Percentiles rank a stretch among this genome's conserved stretches.
Conservation (phyloP, 2,329 filamentous ascomycete species). For the Microcyclosporella mali region DNA sequence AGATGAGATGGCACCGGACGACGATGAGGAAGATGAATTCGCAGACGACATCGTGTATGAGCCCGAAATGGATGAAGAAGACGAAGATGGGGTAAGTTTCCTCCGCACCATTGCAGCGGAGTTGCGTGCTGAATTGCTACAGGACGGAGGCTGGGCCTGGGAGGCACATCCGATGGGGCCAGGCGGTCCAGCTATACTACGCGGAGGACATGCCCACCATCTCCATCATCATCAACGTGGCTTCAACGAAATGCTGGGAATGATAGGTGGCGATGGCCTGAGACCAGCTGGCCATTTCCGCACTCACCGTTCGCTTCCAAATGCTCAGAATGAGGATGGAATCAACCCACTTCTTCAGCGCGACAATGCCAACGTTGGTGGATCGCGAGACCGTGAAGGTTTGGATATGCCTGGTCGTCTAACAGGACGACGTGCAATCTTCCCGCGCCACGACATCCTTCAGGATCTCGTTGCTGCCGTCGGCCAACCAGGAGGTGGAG, state of each 20-base stretch:
- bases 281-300: constrained; percentile 14
- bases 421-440: constrained; percentile 16
- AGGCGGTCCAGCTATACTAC: constrained; percentile 11
- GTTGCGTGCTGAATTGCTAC: background rate
- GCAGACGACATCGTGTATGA: constrained; percentile 58
- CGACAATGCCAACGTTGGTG: constrained; percentile 10
- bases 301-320: constrained; percentile 31
- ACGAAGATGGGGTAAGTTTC: constrained; percentile 16
- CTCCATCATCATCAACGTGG: constrained; percentile 21
- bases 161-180: constrained; percentile 18
- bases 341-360: constrained; percentile 75
- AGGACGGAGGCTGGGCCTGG: constrained; percentile 23
- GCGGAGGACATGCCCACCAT: constrained; percentile 18
- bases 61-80: constrained; percentile 37
- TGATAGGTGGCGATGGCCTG: constrained; percentile 20
- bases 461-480: constrained; percentile 24
- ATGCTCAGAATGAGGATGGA: constrained; percentile 63
- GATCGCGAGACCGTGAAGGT: constrained; percentile 2
- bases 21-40: constrained; percentile 55
- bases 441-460: constrained; percentile 20
- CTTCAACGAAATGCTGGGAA: constrained; percentile 25
- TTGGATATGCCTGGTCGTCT: constrained; percentile 10
- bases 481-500: constrained; percentile 12
- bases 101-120: too few relatives aligned
- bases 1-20: constrained; percentile 54